These are phyloP conservation scores for Cyclotella sp. DNA, from an alignment of 108 stramenopile species.

Conservation along the genomic window DNA sequence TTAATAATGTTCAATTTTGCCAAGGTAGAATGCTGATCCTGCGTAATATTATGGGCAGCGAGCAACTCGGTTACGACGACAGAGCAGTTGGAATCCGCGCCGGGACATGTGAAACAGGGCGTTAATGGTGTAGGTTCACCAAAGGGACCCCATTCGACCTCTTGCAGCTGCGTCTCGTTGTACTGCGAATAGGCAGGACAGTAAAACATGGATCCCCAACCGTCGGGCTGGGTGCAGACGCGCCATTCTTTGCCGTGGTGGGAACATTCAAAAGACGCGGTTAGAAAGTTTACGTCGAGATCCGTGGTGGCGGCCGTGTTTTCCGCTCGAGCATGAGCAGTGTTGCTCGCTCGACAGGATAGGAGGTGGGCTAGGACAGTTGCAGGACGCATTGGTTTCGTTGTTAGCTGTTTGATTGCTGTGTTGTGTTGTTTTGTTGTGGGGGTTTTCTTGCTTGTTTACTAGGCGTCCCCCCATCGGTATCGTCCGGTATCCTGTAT, in stretches of 20 bases:
- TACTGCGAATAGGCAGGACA: background rate
- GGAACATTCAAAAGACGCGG: background rate
- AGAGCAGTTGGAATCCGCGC: background rate
- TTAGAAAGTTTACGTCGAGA: background rate
- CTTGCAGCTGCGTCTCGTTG: background rate
- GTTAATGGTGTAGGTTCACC: background rate
- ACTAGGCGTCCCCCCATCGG: too few relatives aligned
- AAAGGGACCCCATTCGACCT: background rate
- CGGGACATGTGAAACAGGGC: slow-evolving; percentile 9
- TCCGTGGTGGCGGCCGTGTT: background rate
- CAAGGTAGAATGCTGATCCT: background rate
- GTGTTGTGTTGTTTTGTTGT: too few relatives aligned
- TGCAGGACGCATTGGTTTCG: too few relatives aligned
- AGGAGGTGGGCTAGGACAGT: too few relatives aligned
- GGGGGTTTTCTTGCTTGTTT: too few relatives aligned
- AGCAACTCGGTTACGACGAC: background rate
- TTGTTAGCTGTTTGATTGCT: too few relatives aligned
- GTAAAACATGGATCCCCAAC: background rate
- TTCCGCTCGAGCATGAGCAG: too few relatives aligned
- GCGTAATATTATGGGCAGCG: background rate
- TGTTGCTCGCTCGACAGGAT: too few relatives aligned
- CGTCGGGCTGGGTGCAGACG: background rate
- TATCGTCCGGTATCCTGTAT: too few relatives aligned
- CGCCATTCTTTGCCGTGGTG: slow-evolving; percentile 3
- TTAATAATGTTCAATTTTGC: background rate